Evolutionary conservation across 2,329 filamentous ascomycete species (phyloP).

Genomic region (Lachnellula arida): DNA sequence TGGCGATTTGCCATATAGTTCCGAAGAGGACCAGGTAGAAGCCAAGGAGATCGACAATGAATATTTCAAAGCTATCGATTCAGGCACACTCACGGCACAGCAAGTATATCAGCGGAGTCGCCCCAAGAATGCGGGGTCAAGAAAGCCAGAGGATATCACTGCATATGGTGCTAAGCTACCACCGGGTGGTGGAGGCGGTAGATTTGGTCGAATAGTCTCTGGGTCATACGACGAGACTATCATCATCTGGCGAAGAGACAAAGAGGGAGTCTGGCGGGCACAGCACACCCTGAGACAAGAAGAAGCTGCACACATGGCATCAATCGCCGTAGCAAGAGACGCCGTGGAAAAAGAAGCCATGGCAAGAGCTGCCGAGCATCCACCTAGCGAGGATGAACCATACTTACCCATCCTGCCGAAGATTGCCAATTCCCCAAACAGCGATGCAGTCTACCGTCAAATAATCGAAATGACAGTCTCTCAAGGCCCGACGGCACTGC

Average conservation of each 20-base stretch:
- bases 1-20: slow-evolving; percentile 78
- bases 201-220: slow-evolving; percentile 91
- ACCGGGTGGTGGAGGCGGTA: slow-evolving; percentile 83
- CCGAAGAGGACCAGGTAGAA: slow-evolving; percentile 66
- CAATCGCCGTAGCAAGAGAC: slow-evolving; percentile 8
- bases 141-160: slow-evolving; percentile 68
- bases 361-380: background rate
- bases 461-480: slow-evolving; percentile 51
- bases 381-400: background rate
- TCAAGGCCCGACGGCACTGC: slow-evolving; percentile 43
- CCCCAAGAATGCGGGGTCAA: slow-evolving; percentile 58
- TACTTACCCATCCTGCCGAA: background rate
- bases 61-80: slow-evolving; percentile 60
- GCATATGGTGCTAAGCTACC: slow-evolving; percentile 83
- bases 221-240: slow-evolving; percentile 95
- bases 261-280: slow-evolving; percentile 78
- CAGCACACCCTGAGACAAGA: slow-evolving; percentile 72
- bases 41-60: slow-evolving; percentile 68
- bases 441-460: slow-evolving; percentile 39
- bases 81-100: slow-evolving; percentile 39
- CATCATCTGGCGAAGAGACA: slow-evolving; percentile 87
- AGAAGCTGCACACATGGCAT: slow-evolving; percentile 55
- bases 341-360: background rate
- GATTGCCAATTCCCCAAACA: slow-evolving; percentile 29
- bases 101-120: slow-evolving; percentile 32